Evolutionary conservation across 2,329 filamentous ascomycete species (phyloP).

Genomic region (Talaromyces rugulosus): DNA sequence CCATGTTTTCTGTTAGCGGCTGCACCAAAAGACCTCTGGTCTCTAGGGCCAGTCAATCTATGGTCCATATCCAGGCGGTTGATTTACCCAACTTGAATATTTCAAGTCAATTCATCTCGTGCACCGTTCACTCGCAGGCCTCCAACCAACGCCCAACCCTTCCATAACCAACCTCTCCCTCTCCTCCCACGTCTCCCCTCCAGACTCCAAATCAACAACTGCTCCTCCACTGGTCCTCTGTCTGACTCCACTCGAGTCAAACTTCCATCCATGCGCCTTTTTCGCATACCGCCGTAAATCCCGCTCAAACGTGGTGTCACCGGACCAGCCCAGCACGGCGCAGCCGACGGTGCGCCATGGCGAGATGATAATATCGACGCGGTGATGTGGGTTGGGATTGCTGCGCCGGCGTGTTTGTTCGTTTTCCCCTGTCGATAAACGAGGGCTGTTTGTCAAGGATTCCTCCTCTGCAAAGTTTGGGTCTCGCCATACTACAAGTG

Average conservation of each 20-base stretch:
- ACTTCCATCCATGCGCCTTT: slow-evolving; percentile 68
- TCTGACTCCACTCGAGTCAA: slow-evolving; percentile 84
- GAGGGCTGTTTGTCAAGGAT: slow-evolving; percentile 3
- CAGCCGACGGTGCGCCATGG: slow-evolving; percentile 88
- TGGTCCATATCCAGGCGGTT: too few species aligned
- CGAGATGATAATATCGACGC: slow-evolving; percentile 87
- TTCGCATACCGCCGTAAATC: slow-evolving; percentile 80
- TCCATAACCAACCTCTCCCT: slow-evolving; percentile 80
- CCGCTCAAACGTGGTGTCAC: slow-evolving; percentile 83
- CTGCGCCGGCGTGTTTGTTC: slow-evolving; percentile 11
- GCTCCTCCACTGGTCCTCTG: slow-evolving; percentile 60
- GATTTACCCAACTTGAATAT: neutral
- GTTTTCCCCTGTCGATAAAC: neutral
- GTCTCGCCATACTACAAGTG: slow-evolving; percentile 86
- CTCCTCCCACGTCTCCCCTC: slow-evolving; percentile 55
- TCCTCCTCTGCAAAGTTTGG: slow-evolving; percentile 44
- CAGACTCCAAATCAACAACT: slow-evolving; percentile 64
- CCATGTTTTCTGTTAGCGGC: too few species aligned
- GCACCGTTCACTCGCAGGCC: slow-evolving; percentile 63
- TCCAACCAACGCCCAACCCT: slow-evolving; percentile 66
- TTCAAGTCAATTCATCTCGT: slow-evolving; percentile 47
- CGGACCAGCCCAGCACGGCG: slow-evolving; percentile 82
- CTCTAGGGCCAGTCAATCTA: too few species aligned
- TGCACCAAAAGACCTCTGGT: too few species aligned
- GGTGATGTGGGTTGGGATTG: slow-evolving; percentile 71